These are phyloP conservation scores for Leccinum pellstonianum DNA, from an alignment of 768 basidiomycete species.

Conservation along the genomic window DNA sequence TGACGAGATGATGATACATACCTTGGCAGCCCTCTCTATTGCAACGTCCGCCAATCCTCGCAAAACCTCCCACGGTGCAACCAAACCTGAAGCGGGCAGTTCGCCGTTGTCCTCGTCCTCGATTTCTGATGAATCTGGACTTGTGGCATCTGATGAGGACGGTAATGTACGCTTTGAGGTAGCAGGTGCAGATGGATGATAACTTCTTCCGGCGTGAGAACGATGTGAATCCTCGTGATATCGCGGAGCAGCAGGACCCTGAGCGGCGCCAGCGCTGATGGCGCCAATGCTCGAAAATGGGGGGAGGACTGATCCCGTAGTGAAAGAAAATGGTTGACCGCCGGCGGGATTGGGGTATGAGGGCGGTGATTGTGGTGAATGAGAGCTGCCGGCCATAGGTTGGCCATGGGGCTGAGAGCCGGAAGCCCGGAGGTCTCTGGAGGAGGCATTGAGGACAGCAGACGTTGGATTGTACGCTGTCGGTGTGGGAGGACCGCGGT, in stretches of 20 bases:
- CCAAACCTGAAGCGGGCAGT: constrained; percentile 75
- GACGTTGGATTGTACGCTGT: constrained; percentile 24
- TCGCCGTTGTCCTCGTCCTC: constrained; percentile 83
- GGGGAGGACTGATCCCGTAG: constrained; percentile 57
- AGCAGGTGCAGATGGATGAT: constrained; percentile 31
- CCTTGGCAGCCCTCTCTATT: constrained; percentile 75
- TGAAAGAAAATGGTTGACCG: constrained; percentile 32
- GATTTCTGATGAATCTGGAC: constrained; percentile 79
- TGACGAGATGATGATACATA: constrained; percentile 28
- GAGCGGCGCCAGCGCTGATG: constrained; percentile 46
- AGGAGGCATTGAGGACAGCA: constrained; percentile 25
- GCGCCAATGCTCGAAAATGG: constrained; percentile 69
- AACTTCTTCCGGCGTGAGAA: constrained; percentile 31
- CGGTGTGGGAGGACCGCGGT: constrained; percentile 33
- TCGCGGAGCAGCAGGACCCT: constrained; percentile 56
- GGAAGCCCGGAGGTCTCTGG: constrained; percentile 35
- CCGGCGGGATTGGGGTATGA: constrained; percentile 41
- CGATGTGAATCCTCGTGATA: constrained; percentile 45
- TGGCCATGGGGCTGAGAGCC: constrained; percentile 36
- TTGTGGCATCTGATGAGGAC: constrained; percentile 65
- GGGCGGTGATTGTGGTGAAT: constrained; percentile 42
- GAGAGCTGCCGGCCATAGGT: constrained; percentile 40
- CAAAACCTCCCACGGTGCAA: constrained; percentile 86
- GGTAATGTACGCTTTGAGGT: constrained; percentile 61
- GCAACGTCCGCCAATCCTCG: constrained; percentile 81